phyloP scores from a whole-genome alignment of 371 early-diverging fungal genomes.

The Mucor indicus region DNA sequence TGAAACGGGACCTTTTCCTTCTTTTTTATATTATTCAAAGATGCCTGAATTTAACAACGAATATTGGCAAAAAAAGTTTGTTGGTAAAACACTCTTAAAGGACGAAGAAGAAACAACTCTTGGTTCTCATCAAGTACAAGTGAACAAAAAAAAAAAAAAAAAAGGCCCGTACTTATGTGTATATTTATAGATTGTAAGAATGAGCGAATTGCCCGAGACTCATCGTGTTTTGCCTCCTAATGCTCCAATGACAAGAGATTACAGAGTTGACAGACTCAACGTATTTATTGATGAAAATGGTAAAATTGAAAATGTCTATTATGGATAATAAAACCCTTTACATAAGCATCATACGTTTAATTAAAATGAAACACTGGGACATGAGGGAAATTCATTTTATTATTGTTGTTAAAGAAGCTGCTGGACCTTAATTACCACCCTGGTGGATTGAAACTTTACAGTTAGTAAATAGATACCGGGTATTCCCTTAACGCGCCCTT shows the following conservation, averaged over 20 bases:
- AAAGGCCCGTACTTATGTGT: neutral
- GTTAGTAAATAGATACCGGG: too few relatives aligned
- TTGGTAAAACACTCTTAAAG: slow-evolving; percentile 1
- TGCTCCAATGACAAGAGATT: slow-evolving; percentile 32
- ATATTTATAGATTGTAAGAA: slow-evolving; percentile 7
- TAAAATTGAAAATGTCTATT: slow-evolving; percentile 18
- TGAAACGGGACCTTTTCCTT: too few relatives aligned
- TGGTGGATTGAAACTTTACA: too few relatives aligned
- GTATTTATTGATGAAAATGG: slow-evolving; percentile 24
- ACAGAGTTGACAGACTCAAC: slow-evolving; percentile 33
- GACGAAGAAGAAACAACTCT: neutral
- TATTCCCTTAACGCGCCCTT: too few relatives aligned
- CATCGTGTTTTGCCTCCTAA: slow-evolving; percentile 26
- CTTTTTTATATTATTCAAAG: too few relatives aligned
- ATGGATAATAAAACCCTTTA: slow-evolving; percentile 29
- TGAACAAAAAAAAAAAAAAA: neutral
- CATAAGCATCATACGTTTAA: too few relatives aligned
- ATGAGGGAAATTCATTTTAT: too few relatives aligned
- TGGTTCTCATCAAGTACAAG: too few relatives aligned
- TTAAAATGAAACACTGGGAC: neutral
- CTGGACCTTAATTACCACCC: too few relatives aligned
- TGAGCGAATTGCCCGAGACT: slow-evolving; percentile 26
- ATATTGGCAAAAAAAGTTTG: slow-evolving; percentile 3
- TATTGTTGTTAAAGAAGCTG: too few relatives aligned
- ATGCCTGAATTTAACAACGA: neutral